Percentiles rank a stretch among this genome's conserved stretches.
Evolutionary conservation across 2,329 filamentous ascomycete genomes (phyloP).

Genomic region (Ophiostoma montium): DNA sequence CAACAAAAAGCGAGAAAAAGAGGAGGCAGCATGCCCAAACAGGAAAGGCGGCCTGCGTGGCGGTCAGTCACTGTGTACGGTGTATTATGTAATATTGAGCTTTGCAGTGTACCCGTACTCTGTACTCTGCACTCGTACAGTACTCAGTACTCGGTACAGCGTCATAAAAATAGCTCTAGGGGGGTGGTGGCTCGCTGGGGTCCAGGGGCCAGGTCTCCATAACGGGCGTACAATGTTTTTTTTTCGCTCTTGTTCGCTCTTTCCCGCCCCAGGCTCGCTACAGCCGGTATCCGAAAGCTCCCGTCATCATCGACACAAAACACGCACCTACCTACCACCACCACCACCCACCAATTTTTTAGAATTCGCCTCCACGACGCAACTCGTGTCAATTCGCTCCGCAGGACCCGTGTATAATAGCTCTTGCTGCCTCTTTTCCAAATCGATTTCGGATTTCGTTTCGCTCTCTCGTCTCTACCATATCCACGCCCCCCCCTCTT

Average conservation of each 20-base stretch:
- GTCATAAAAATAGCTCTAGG: constrained; percentile 4
- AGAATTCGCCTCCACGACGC: constrained; percentile 4
- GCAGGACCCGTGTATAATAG: neutral
- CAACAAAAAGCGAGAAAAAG: constrained; percentile 8
- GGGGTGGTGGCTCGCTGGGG: neutral
- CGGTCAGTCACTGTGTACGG: neutral
- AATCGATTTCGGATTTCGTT: neutral
- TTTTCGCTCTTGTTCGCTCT: neutral
- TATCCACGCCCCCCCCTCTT: neutral
- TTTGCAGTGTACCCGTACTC: neutral
- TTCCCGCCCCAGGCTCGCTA: neutral
- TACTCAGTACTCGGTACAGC: no score
- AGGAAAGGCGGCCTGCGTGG: neutral
- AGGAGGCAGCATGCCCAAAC: neutral
- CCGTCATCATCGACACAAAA: constrained; percentile 7
- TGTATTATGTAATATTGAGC: neutral
- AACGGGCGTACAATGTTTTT: constrained; percentile 1
- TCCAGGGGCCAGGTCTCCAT: neutral
- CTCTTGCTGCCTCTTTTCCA: neutral
- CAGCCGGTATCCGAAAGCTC: constrained; percentile 12
- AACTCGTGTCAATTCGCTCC: constrained; percentile 6
- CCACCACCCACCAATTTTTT: neutral
- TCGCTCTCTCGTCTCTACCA: neutral
- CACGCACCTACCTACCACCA: neutral
- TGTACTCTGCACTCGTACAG: neutral